phyloP scores from a whole-genome alignment of 106 monocot genomes.

The Chionographis japonica region DNA sequence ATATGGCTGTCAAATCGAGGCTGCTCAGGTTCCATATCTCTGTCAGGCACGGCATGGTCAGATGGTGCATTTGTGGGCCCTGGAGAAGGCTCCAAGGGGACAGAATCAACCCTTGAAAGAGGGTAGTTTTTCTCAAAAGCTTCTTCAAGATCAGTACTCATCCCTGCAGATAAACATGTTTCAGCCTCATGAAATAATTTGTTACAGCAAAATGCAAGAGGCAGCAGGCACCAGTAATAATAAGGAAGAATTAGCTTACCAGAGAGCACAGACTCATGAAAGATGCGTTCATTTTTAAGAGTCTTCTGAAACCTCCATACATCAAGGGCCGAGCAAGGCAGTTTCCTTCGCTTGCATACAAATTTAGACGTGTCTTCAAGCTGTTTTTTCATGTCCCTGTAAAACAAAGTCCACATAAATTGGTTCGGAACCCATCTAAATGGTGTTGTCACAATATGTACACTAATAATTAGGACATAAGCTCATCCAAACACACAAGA shows the following conservation, averaged over 20 bases:
- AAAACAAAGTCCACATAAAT: not conserved
- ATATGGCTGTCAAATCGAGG: slow-evolving; percentile 20
- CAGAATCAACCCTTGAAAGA: slow-evolving; percentile 3
- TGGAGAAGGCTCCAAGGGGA: slow-evolving; percentile 8
- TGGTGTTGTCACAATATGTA: not conserved
- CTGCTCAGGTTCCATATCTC: slow-evolving; percentile 22
- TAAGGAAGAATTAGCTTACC: slow-evolving; percentile 24
- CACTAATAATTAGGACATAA: no score
- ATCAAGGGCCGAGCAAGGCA: slow-evolving; percentile 40
- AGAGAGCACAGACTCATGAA: slow-evolving; percentile 37
- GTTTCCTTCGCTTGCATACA: slow-evolving; percentile 49
- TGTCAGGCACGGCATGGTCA: slow-evolving; percentile 2
- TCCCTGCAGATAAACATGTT: slow-evolving; percentile 28
- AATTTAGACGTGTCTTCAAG: slow-evolving; percentile 33
- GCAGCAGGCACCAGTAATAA: not conserved
- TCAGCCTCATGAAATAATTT: not conserved
- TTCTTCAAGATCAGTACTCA: slow-evolving; percentile 31
- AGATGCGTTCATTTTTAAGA: slow-evolving; percentile 30
- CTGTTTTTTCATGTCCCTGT: slow-evolving; percentile 56
- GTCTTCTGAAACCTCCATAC: slow-evolving; percentile 32
- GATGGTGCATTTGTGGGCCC: slow-evolving; percentile 3
- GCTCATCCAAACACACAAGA: no score
- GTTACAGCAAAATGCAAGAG: not conserved
- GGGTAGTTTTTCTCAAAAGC: slow-evolving; percentile 32
- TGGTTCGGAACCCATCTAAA: not conserved